These are phyloP conservation scores for Triangularia setosa DNA, from an alignment of 2,329 filamentous ascomycete genomes.

Conservation along the genomic window DNA sequence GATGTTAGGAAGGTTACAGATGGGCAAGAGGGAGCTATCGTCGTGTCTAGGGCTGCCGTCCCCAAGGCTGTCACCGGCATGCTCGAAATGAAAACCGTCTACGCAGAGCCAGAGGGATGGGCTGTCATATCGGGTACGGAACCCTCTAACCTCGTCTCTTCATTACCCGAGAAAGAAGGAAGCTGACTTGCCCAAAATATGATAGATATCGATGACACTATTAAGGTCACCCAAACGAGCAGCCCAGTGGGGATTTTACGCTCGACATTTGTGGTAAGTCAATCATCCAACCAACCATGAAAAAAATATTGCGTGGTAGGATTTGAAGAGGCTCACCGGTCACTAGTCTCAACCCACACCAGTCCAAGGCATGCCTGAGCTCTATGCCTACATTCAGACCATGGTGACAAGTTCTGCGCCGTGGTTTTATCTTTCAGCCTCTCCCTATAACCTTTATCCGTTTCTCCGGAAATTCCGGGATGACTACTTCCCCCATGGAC, in stretches of 20 bases:
- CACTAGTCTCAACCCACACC: constrained; percentile 59
- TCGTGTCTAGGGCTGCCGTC: constrained; percentile 48
- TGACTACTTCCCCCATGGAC: constrained; percentile 68
- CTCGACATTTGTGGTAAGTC: constrained; percentile 65
- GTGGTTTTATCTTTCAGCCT: constrained; percentile 92
- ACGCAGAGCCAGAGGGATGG: constrained; percentile 77
- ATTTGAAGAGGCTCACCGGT: neutral
- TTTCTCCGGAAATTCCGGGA: constrained; percentile 75
- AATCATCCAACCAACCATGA: neutral
- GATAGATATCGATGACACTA: constrained; percentile 86
- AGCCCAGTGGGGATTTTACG: constrained; percentile 76
- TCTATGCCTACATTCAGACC: constrained; percentile 65
- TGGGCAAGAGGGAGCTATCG: constrained; percentile 41
- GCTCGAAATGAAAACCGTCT: constrained; percentile 65
- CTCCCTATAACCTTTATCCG: constrained; percentile 89
- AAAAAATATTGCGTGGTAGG: neutral
- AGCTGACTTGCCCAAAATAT: constrained; percentile 17
- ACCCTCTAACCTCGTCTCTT: neutral
- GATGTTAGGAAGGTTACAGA: constrained; percentile 54
- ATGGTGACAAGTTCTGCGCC: constrained; percentile 56
- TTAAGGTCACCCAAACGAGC: constrained; percentile 83
- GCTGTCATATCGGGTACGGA: constrained; percentile 66
- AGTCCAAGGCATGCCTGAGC: constrained; percentile 75
- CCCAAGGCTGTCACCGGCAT: constrained; percentile 51
- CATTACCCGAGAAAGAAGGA: neutral